Conservation (phyloP, 495 filamentous ascomycete species). For the Trichoderma orchidacearum region DNA sequence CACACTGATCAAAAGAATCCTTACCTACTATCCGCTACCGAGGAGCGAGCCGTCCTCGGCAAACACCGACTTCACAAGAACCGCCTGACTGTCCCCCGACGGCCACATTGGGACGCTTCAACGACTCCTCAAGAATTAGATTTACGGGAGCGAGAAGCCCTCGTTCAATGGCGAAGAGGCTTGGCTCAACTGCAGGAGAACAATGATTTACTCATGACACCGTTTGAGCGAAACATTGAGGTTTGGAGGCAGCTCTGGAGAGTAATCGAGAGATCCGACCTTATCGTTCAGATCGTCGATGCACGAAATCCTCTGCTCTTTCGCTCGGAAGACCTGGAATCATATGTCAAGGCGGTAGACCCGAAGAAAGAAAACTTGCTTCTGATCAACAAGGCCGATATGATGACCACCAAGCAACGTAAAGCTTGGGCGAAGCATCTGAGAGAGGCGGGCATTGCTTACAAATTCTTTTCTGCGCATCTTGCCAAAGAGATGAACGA, state of each 20-base stretch:
- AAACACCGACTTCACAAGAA: conserved; percentile 72
- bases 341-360: conserved; percentile 87
- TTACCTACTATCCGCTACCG: conserved; percentile 76
- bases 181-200: conserved; percentile 86
- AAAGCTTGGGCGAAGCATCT: conserved; percentile 84
- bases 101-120: conserved; percentile 73
- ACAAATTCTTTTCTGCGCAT: conserved; percentile 89
- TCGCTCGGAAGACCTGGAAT: conserved; percentile 83
- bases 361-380: conserved; percentile 80
- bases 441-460: conserved; percentile 64
- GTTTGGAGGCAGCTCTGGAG: conserved; percentile 98
- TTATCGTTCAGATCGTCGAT: conserved; percentile 98
- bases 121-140: conserved; percentile 80
- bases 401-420: conserved; percentile 87
- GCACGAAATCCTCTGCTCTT: conserved; percentile 91
- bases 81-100: conserved; percentile 75
- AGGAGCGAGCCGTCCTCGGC: conserved; percentile 60
- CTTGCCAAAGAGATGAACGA: conserved; percentile 84
- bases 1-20: conserved; percentile 91
- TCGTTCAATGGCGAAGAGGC: conserved; percentile 81
- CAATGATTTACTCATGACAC: conserved; percentile 91
- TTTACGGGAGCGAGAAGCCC: conserved; percentile 58
- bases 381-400: conserved; percentile 97
- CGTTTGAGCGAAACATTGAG: conserved; percentile 94
- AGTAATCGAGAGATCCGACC: conserved; percentile 91